phyloP scores from a whole-genome alignment of 305 asterid genomes.

The Salvia sclarea region DNA sequence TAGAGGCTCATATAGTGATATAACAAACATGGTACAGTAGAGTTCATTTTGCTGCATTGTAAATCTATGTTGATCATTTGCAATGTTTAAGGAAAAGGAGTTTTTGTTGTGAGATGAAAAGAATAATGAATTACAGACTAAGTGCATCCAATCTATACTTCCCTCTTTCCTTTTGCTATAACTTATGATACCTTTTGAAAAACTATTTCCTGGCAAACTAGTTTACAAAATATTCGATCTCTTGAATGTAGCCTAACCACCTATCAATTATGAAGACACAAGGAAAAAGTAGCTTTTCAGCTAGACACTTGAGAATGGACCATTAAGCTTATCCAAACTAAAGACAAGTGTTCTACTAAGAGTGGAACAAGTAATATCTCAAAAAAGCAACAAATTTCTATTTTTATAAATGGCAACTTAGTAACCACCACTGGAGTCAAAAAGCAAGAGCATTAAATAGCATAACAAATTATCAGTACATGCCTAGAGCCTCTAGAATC shows the following conservation, averaged over 20 bases:
- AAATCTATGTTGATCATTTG: not conserved
- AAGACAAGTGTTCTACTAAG: not conserved
- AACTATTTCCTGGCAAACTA: conserved; percentile 5
- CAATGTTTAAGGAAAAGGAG: not conserved
- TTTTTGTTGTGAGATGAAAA: not conserved
- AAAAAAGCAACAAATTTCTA: not conserved
- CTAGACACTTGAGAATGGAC: not conserved
- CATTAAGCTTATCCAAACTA: conserved; percentile 4
- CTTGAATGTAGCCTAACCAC: conserved; percentile 17
- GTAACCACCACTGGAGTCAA: not conserved
- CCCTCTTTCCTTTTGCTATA: conserved; percentile 2
- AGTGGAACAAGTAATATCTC: not conserved
- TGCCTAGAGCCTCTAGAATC: not conserved
- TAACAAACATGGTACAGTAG: not conserved
- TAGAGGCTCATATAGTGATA: not conserved
- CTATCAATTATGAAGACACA: not conserved
- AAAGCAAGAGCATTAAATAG: not conserved
- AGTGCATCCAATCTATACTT: conserved; percentile 1
- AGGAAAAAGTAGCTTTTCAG: not conserved
- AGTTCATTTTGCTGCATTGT: not conserved
- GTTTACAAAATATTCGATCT: not conserved
- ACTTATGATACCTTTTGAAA: not conserved
- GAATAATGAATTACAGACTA: not conserved
- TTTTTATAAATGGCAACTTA: not conserved
- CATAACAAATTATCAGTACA: not conserved